These are phyloP conservation scores for Leucoagaricus sp. DNA, from an alignment of 1,284 basidiomycete genomes.

Conservation along the genomic window DNA sequence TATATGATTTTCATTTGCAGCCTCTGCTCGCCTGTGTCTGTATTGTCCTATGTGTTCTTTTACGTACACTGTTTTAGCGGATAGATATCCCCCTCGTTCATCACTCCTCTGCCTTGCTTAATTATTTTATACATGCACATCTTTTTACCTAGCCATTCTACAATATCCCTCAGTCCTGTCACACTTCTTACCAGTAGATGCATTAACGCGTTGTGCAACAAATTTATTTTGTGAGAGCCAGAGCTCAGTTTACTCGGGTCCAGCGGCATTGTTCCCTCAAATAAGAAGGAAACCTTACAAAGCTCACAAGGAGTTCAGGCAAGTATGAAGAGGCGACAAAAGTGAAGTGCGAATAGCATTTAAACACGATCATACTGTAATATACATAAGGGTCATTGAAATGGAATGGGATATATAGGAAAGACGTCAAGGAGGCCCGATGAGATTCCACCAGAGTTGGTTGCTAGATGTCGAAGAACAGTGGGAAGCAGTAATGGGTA, in stretches of 20 bases:
- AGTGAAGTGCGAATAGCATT: conserved; percentile 7
- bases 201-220: not conserved
- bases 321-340: not conserved
- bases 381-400: conserved; percentile 9
- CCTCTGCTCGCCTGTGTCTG: not conserved
- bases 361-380: conserved; percentile 11
- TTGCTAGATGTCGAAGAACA: conserved; percentile 8
- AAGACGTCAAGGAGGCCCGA: conserved; percentile 4
- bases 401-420: conserved; percentile 8
- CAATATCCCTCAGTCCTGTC: conserved; percentile 4
- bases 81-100: not conserved
- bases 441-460: conserved; percentile 12
- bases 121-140: conserved; percentile 3
- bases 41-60: conserved; percentile 8
- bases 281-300: no score
- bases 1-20: not conserved
- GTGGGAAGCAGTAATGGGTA: not conserved
- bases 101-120: not conserved
- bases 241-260: no score
- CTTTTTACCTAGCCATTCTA: not conserved
- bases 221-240: no score
- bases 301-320: no score
- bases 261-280: no score
- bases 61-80: not conserved
- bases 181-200: conserved; percentile 7